Base-by-base conservation (phyloP, 2,329 filamentous ascomycete genomes). In the Aspergillus sp. region DNA sequence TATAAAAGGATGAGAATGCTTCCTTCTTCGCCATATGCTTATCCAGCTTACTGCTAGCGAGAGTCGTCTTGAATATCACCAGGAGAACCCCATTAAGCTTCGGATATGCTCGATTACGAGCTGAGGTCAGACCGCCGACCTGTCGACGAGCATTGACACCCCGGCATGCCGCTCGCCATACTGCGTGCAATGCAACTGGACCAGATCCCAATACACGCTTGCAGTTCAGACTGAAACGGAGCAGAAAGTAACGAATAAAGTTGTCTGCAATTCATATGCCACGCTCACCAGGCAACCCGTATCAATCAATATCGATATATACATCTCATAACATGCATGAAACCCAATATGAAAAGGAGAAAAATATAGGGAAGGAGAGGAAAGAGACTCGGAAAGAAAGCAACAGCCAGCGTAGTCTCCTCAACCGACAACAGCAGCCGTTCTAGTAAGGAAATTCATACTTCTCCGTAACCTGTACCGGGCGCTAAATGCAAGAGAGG, bases 401-500 rank as follows among this genome's bases (percentile, higher is more conserved):
- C 8, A 41, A 41, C 13, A 41, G 13, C 34, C 34, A 41, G 13
- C 15, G 34, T 11, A 41, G 34, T 41, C 34, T 34, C 48, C 45
- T 38, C 53, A 9, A 11, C 41, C 43, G 41, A 53, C 48, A 15
- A 53, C 22, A 28, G 47, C 34, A 53, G 52, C 23, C 25, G 30
- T 60, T 55, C 52, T 60, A 60, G 34, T 25, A 50, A 54, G 46
- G 52, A 51, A 56, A 60, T 56, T 50, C 58, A 50, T 60, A 22
- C 25, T 31, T 52, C 46, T 56, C 58, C 58, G 17, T 60, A 46
- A 34, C 53, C 22, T 47, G 8, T 23, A 15, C 31, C 43, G 34
- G 34, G 34, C 54, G 54, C 30, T 57, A 57, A 50, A 50, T 50
- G 54, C 47, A 52, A 19, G 17, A 56, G 54, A 46, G 46, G 23